Base-by-base conservation (phyloP, 2,329 filamentous ascomycete species). In the Paecilomyces sp. region DNA sequence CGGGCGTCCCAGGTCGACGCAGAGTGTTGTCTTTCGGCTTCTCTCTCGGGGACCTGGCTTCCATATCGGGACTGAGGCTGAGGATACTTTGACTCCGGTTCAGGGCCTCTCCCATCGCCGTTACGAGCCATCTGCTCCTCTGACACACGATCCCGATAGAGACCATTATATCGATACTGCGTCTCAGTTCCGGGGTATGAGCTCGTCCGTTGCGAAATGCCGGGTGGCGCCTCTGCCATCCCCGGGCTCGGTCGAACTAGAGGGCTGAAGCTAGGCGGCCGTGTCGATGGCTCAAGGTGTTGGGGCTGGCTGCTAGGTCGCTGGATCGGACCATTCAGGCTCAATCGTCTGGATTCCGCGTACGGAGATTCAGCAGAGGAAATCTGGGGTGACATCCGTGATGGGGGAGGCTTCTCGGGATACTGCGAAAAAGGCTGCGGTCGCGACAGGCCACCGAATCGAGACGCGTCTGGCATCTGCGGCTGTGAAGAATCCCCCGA, bases 271-370 rank as follows among this genome's bases (percentile, higher is more conserved):
- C 70, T 68, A 2, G 73, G 65, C 3, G 70, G 59, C 41, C 74
- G 70, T 22, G 67, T 58, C 3, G 69, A 57, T n/a, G 65, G 61
- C 33, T 77, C 75, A 18, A 73, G 68, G 47, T 75, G 71, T 34
- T 70, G 72, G 22, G 75, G 74, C 55, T 77, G 75, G 53, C 75
- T 79, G 60, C 68, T 78, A 7, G 77, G 74, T 54, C 77, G 72
- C 60, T 74, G 72, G 34, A 76, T 72, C 3, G 76, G 72, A n/a
- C 73, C 76, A 58, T 70, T 76, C 47, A 79, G 70, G 60, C 77
- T 79, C 63, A 74, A 70, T n/a, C 77, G 74, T 60, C 76, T 73
- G 28, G 71, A 65, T 30, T 74, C 73, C 41, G 61, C 65, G 56
- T 73, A 72, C 1, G 71, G 63, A 4, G 70, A 58, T 9, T 76